phyloP scores from a whole-genome alignment of 768 basidiomycete genomes.

The Ramaria sp. region DNA sequence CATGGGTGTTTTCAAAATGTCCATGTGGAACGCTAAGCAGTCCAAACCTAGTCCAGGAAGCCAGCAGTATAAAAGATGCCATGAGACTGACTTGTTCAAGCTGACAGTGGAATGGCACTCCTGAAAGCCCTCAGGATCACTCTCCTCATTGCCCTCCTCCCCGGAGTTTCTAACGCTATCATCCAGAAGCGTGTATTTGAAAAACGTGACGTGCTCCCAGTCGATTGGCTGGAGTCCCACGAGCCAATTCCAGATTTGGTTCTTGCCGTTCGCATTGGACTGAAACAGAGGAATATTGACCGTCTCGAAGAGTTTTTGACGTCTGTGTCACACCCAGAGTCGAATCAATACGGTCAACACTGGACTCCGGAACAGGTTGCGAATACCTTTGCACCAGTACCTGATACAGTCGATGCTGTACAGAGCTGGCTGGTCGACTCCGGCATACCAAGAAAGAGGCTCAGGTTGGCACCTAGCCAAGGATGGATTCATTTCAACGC shows the following conservation, averaged over 20 bases:
- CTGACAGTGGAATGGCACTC: neutral
- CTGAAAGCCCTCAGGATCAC: neutral
- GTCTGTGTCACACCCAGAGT: slow-evolving; percentile 40
- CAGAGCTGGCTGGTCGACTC: slow-evolving; percentile 30
- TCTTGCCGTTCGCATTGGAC: slow-evolving; percentile 39
- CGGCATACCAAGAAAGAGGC: slow-evolving; percentile 28
- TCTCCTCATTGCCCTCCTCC: neutral
- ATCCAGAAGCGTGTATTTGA: slow-evolving; percentile 14
- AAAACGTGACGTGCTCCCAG: slow-evolving; percentile 26
- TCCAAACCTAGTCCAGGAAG: neutral
- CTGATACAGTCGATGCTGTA: slow-evolving; percentile 31
- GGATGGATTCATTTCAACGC: slow-evolving; percentile 12
- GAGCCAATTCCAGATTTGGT: slow-evolving; percentile 23
- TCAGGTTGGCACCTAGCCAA: slow-evolving; percentile 25
- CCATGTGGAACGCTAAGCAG: too few relatives aligned
- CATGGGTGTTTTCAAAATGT: too few relatives aligned
- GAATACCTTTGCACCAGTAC: slow-evolving; percentile 33
- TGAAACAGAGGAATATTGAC: slow-evolving; percentile 35
- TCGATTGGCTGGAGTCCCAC: slow-evolving; percentile 30
- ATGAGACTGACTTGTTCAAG: neutral
- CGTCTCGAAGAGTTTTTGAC: slow-evolving; percentile 34
- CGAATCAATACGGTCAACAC: slow-evolving; percentile 39
- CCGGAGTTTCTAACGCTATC: neutral
- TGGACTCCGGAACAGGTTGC: slow-evolving; percentile 34
- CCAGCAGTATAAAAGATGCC: neutral